Percentiles rank a stretch among this genome's conserved stretches.
phyloP scores from a whole-genome alignment of 176 grass and related monocot species.

The Aegilops longissima region DNA sequence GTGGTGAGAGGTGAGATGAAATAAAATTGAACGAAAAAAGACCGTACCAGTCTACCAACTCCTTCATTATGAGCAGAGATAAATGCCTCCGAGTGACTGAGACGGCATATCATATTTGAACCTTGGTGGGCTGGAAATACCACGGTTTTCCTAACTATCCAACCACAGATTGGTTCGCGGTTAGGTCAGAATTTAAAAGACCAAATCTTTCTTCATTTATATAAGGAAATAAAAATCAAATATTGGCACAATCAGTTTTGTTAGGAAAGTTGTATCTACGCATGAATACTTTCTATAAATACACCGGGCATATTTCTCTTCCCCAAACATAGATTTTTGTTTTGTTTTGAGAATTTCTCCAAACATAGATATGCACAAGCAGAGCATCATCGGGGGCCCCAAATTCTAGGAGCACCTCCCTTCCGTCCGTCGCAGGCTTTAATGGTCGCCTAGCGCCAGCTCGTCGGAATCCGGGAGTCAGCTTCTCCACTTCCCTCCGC shows the following conservation, averaged over 20 bases:
- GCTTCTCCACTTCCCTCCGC: not conserved
- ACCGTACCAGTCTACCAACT: too few relatives aligned
- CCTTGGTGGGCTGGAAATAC: too few relatives aligned
- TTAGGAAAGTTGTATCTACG: not conserved
- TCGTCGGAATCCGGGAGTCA: not conserved
- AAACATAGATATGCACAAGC: not conserved
- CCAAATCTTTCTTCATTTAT: not conserved
- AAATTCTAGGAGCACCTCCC: not conserved
- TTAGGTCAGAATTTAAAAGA: not conserved
- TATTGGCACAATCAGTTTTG: not conserved
- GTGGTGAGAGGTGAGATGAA: too few relatives aligned
- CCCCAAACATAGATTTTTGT: not conserved
- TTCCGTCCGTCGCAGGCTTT: not conserved
- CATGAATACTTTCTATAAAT: not conserved
- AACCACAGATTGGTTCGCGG: too few relatives aligned
- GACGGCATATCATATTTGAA: too few relatives aligned
- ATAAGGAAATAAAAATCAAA: not conserved
- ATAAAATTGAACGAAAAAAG: too few relatives aligned
- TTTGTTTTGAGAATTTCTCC: not conserved
- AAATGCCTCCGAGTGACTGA: too few relatives aligned
- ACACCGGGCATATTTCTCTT: not conserved
- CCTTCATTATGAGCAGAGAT: too few relatives aligned
- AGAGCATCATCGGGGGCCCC: not conserved
- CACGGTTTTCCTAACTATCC: too few relatives aligned
- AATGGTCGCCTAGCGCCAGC: not conserved